Conservation (phyloP, 1,284 basidiomycete species). For the Boletus chippewaensis region DNA sequence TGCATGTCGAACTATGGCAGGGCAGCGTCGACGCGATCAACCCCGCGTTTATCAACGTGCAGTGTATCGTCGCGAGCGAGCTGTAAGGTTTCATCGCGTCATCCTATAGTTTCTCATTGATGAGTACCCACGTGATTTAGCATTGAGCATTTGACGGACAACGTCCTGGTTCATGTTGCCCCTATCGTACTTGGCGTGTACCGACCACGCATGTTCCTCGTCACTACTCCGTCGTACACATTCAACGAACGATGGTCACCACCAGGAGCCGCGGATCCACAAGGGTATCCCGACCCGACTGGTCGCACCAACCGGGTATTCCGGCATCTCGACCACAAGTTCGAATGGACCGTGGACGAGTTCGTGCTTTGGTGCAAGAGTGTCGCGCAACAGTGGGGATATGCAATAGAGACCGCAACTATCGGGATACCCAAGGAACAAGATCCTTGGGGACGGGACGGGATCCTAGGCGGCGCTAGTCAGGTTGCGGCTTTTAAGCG, state of each 20-base stretch:
- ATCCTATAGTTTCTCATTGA: constrained; percentile 4
- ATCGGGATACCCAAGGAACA: constrained; percentile 51
- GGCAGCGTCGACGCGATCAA: constrained; percentile 79
- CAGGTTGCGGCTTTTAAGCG: constrained; percentile 68
- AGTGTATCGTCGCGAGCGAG: constrained; percentile 84
- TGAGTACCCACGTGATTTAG: constrained; percentile 34
- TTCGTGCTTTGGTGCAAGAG: constrained; percentile 66
- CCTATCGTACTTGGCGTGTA: constrained; percentile 81
- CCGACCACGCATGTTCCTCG: constrained; percentile 68
- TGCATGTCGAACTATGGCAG: constrained; percentile 72
- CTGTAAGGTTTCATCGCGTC: constrained; percentile 49
- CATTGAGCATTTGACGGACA: constrained; percentile 80
- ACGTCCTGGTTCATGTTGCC: constrained; percentile 69
- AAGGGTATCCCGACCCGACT: constrained; percentile 70
- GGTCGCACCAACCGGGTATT: constrained; percentile 67
- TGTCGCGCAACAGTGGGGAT: constrained; percentile 70
- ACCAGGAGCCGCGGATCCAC: constrained; percentile 43
- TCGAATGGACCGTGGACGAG: constrained; percentile 86
- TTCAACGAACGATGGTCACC: constrained; percentile 85
- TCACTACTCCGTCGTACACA: constrained; percentile 87
- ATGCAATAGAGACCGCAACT: constrained; percentile 49
- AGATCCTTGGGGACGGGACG: constrained; percentile 67
- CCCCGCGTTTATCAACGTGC: constrained; percentile 61
- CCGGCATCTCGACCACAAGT: constrained; percentile 85
- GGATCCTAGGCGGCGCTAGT: constrained; percentile 58